Evolutionary conservation across 768 basidiomycete species (phyloP).

Genomic region (Pleurotus salmoneostramineus): DNA sequence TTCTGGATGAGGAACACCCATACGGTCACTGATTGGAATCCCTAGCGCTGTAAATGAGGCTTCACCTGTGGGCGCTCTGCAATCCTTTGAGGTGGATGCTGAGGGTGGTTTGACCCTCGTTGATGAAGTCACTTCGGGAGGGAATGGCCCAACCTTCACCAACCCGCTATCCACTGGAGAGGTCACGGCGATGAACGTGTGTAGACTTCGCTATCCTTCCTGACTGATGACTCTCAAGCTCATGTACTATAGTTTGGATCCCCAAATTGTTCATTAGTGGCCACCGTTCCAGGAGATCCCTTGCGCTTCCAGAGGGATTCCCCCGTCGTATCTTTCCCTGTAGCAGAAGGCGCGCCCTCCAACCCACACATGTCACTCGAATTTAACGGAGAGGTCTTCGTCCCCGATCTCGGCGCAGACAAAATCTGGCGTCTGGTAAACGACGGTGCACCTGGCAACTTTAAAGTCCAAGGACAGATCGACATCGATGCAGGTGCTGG

Average conservation of each 20-base stretch:
- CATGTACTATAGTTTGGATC: slow-evolving; percentile 28
- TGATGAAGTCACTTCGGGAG: slow-evolving; percentile 43
- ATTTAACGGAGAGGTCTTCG: slow-evolving; percentile 46
- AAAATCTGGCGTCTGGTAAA: slow-evolving; percentile 59
- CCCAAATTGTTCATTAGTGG: slow-evolving; percentile 28
- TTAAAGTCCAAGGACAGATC: slow-evolving; percentile 52
- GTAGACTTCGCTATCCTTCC: slow-evolving; percentile 12
- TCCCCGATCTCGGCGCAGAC: slow-evolving; percentile 62
- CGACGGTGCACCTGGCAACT: slow-evolving; percentile 37
- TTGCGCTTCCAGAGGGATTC: slow-evolving; percentile 29
- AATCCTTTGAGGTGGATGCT: slow-evolving; percentile 46
- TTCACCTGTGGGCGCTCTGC: slow-evolving; percentile 34
- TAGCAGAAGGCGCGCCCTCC: slow-evolving; percentile 33
- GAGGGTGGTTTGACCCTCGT: slow-evolving; percentile 35
- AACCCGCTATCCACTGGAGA: slow-evolving; percentile 48
- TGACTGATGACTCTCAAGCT: neutral
- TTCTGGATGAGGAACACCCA: neutral
- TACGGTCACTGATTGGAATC: neutral
- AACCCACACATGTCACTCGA: slow-evolving; percentile 64
- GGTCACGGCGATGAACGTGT: slow-evolving; percentile 53
- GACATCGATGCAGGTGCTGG: slow-evolving; percentile 50
- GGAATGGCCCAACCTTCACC: slow-evolving; percentile 47
- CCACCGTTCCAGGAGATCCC: slow-evolving; percentile 34
- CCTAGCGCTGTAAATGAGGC: slow-evolving; percentile 53
- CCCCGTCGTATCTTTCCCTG: slow-evolving; percentile 44